Base-by-base conservation (phyloP, 768 basidiomycete species). In the Tylopilus balloui region DNA sequence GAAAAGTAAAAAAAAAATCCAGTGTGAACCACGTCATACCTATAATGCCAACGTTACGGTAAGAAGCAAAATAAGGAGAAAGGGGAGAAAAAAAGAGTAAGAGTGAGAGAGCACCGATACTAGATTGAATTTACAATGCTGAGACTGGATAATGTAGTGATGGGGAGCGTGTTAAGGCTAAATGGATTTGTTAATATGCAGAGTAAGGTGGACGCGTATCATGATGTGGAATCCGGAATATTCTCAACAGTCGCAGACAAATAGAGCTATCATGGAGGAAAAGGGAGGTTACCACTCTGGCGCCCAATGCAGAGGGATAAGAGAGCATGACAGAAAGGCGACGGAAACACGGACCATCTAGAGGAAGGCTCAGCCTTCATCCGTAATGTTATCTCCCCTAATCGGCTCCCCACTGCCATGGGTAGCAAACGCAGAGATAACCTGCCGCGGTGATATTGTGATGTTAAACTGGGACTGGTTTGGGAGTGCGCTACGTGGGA, bases 401-500 rank as follows among this genome's bases (percentile, higher is more conserved):
- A 38, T 20, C 6, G 21, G 38, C 15, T 61, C 59, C 39, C 55
- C 53, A 32, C 41, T 48, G 9, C 54, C 56, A 52, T 61, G 53
- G 19, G 44, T 41, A 36, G 45, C 24, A 25, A 39, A 50, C 4
- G 34, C 13, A 15, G 51, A 40, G 20, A 39, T 24, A 28, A 13
- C 42, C 13, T 53, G 42, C 41, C 66, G 64, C 32, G 62, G 52
- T 40, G 66, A 57, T n/a, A 59, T 60, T 8, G 74, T 66, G 31
- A 78, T 53, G 48, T 69, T 72, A 55, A 79, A 80, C 10, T 62
- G 61, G 29, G 71, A 69, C 52, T 75, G 78, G 29, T 71, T 71
- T 19, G 77, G 75, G 48, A 75, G 69, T 23, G 81, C 80, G 56
- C 80, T 84, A 40, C 77, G 79, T 14, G 82, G 74, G 35, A 65